Percentiles rank a stretch among this genome's conserved stretches.
These are phyloP conservation scores for Fusarium bulbicola DNA, from an alignment of 2,329 filamentous ascomycete genomes.

Conservation along the genomic window DNA sequence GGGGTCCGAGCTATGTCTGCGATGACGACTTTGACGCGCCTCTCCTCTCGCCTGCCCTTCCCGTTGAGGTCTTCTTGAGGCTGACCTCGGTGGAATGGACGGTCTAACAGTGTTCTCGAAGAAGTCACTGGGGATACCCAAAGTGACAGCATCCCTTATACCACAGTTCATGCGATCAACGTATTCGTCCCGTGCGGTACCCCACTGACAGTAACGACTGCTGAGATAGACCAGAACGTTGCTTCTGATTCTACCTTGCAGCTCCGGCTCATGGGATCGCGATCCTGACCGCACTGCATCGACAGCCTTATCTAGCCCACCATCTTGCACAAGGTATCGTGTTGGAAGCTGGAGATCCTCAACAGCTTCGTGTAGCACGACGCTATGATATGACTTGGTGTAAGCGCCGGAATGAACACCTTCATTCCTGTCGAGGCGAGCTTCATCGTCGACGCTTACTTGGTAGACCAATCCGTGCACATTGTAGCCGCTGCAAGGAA, in stretches of 20 bases:
- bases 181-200: not conserved
- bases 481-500: not conserved
- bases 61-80: not conserved
- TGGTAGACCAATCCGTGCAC: not conserved
- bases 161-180: not conserved
- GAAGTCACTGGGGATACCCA: not conserved
- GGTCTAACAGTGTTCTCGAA: not conserved
- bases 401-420: not conserved
- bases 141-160: not conserved
- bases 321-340: not conserved
- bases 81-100: not conserved
- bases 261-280: not conserved
- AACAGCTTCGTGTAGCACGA: not conserved
- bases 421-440: not conserved
- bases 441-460: not conserved
- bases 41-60: not conserved
- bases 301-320: not conserved
- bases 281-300: not conserved
- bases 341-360: not conserved
- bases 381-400: not conserved
- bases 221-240: not conserved
- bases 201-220: not conserved
- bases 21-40: not conserved
- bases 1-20: not conserved
- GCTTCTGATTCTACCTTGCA: not conserved